These are phyloP conservation scores for Infundibulicybe gibba DNA, from an alignment of 768 basidiomycete species.

Conservation along the genomic window DNA sequence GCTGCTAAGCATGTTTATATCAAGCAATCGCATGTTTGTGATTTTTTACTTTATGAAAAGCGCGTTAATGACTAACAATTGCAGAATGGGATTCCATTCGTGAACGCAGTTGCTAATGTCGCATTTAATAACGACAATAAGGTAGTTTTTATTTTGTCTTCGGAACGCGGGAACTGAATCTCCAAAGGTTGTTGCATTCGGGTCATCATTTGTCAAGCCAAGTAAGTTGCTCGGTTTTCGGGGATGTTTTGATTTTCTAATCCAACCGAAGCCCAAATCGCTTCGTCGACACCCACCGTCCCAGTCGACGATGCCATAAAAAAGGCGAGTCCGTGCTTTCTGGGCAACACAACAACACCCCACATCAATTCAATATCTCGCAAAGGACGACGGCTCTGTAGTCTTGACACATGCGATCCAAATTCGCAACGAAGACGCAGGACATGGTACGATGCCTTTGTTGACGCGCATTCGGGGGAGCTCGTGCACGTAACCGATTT, in stretches of 20 bases:
- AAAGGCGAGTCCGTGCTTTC: slow-evolving; percentile 29
- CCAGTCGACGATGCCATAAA: slow-evolving; percentile 30
- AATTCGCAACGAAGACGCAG: slow-evolving; percentile 8
- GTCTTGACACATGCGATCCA: slow-evolving; percentile 26
- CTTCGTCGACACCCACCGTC: slow-evolving; percentile 35
- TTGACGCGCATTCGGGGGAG: slow-evolving; percentile 40
- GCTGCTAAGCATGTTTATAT: slow-evolving; percentile 17
- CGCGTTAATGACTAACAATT: not conserved
- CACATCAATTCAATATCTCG: slow-evolving; percentile 17
- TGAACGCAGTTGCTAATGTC: slow-evolving; percentile 16
- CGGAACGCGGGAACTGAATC: not conserved
- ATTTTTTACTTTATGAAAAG: not conserved
- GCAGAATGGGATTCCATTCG: slow-evolving; percentile 12
- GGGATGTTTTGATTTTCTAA: not conserved
- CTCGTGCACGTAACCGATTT: slow-evolving; percentile 43
- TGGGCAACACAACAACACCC: slow-evolving; percentile 37
- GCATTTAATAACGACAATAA: slow-evolving; percentile 10
- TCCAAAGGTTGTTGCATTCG: slow-evolving; percentile 32
- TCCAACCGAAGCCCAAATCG: slow-evolving; percentile 18
- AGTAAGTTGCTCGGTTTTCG: slow-evolving; percentile 17
- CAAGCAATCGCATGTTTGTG: slow-evolving; percentile 15
- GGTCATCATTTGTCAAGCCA: slow-evolving; percentile 42
- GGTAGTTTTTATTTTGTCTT: not conserved
- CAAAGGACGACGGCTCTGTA: slow-evolving; percentile 21
- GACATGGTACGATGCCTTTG: slow-evolving; percentile 37